phyloP scores from a whole-genome alignment of 1,284 basidiomycete genomes.

The Cutaneotrichosporon sp. region DNA sequence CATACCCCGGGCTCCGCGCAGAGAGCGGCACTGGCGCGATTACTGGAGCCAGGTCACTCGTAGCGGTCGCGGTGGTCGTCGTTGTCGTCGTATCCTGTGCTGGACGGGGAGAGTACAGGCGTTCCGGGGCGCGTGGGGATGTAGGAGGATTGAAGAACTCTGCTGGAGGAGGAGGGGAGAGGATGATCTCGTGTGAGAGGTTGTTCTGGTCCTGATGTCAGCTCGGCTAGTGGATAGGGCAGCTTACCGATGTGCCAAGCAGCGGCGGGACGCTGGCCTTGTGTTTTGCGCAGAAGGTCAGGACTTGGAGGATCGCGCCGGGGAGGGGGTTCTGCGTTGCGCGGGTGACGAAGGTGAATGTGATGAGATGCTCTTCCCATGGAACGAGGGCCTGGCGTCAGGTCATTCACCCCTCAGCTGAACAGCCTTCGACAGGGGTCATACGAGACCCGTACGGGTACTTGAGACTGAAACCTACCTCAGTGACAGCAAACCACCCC shows the following conservation, averaged over 20 bases:
- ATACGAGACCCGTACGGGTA: too few species aligned
- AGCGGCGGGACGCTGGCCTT: conserved; percentile 44
- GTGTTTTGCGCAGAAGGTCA: conserved; percentile 43
- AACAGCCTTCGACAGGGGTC: background rate
- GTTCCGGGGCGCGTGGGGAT: conserved; percentile 32
- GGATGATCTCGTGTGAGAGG: conserved; percentile 45
- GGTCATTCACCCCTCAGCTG: background rate
- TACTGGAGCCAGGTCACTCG: conserved; percentile 2
- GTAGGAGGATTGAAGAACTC: conserved; percentile 45
- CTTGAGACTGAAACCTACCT: conserved; percentile 28
- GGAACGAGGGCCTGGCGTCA: conserved; percentile 43
- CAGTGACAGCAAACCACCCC: conserved; percentile 51
- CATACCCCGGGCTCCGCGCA: background rate
- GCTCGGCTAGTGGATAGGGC: background rate
- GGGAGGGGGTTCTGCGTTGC: conserved; percentile 30
- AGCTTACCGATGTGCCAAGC: conserved; percentile 30
- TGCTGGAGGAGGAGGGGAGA: conserved; percentile 42
- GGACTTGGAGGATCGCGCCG: conserved; percentile 36
- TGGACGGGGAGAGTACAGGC: conserved; percentile 36
- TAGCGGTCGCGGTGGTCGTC: conserved; percentile 23
- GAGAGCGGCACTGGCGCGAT: background rate
- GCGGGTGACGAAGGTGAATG: conserved; percentile 25
- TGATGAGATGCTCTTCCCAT: conserved; percentile 52
- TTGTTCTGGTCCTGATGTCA: conserved; percentile 34
- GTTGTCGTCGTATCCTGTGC: conserved; percentile 19